Evolutionary conservation across 106 monocot species (phyloP).

Genomic region (Dactylorhiza incarnata): DNA sequence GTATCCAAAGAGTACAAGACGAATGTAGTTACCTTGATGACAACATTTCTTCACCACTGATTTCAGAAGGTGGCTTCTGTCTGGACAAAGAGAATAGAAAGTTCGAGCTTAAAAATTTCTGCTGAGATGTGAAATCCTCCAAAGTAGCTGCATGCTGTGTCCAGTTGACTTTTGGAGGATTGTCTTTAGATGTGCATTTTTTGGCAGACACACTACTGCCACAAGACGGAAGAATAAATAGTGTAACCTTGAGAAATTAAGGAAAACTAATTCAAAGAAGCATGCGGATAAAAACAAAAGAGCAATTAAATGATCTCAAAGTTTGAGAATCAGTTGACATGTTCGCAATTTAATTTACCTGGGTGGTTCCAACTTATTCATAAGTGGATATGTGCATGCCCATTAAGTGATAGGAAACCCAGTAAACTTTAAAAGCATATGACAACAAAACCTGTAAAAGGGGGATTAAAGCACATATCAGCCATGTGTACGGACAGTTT

Average conservation of each 20-base stretch:
- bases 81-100: constrained; percentile 63
- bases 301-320: background rate
- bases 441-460: background rate
- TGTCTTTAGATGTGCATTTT: constrained; percentile 11
- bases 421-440: background rate
- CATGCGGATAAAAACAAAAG: background rate
- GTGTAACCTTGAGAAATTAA: background rate
- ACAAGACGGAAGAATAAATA: background rate
- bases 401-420: background rate
- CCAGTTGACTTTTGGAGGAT: constrained; percentile 68
- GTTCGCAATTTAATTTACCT: background rate
- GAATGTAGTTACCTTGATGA: constrained; percentile 28
- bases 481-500: background rate
- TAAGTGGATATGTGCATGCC: background rate
- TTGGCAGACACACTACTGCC: background rate
- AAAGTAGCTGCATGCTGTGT: constrained; percentile 35
- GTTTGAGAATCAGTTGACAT: background rate
- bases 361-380: background rate
- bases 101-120: constrained; percentile 56
- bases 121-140: constrained; percentile 39
- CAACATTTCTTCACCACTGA: constrained; percentile 25
- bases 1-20: background rate
- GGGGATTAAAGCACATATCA: background rate
- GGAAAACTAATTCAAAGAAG: background rate
- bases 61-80: constrained; percentile 42